Evolutionary conservation across 1,284 basidiomycete genomes (phyloP).

Genomic region (Omphalotus olearius): DNA sequence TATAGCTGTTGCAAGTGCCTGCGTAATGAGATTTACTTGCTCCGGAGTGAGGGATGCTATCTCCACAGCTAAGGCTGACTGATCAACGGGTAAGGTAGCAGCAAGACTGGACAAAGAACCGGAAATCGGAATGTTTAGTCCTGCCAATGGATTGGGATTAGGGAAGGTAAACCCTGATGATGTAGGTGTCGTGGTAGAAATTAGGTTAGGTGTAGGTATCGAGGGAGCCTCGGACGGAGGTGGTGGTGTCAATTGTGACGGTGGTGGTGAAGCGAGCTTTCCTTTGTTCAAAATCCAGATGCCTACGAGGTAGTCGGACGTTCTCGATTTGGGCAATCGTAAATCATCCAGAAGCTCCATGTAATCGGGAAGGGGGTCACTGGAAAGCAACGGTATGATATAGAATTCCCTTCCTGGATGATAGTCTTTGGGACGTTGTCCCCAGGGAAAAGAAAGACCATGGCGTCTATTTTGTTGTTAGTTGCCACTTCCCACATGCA

Average conservation of each 20-base stretch:
- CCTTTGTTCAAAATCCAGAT: conserved; percentile 81
- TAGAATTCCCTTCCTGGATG: conserved; percentile 86
- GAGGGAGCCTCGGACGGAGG: conserved; percentile 15
- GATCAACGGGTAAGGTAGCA: conserved; percentile 21
- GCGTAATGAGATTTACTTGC: conserved; percentile 54
- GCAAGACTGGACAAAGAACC: conserved; percentile 8
- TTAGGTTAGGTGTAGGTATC: conserved; percentile 16
- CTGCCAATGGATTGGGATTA: not conserved
- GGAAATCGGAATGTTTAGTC: conserved; percentile 1
- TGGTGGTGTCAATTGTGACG: conserved; percentile 17
- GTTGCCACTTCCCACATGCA: not conserved
- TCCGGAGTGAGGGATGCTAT: conserved; percentile 58
- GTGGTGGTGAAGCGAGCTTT: conserved; percentile 47
- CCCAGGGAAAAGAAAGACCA: conserved; percentile 85
- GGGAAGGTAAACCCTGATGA: not conserved
- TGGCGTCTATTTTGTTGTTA: conserved; percentile 58
- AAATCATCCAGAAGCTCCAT: conserved; percentile 84
- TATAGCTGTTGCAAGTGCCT: conserved; percentile 30
- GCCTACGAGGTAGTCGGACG: conserved; percentile 67
- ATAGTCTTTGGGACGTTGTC: conserved; percentile 62
- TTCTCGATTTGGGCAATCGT: conserved; percentile 59
- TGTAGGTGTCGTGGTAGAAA: conserved; percentile 10
- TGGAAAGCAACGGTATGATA: conserved; percentile 73
- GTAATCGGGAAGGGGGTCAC: conserved; percentile 75
- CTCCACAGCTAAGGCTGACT: conserved; percentile 37